Base-by-base conservation (phyloP, 257 asterid genomes). In the Vinca minor region DNA sequence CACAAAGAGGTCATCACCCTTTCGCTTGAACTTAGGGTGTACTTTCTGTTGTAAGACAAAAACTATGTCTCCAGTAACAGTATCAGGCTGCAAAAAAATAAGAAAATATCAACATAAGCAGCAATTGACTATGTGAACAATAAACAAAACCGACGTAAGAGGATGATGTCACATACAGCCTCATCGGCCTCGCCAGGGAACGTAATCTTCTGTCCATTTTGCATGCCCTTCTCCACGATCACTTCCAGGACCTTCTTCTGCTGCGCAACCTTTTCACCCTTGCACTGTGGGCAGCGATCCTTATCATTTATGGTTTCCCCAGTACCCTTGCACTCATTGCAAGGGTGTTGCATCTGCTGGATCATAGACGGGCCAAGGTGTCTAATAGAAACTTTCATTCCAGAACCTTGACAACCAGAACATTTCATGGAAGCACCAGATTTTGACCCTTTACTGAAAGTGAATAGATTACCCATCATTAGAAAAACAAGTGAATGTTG, bases 151-250 rank as follows among this genome's bases (percentile, higher is more conserved):
- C 18, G 26, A 17, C 3, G 0, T 4, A 21, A 20, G 3, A n/a
- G 46, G 50, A 8, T 7, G 34, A 12, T n/a, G 8, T n/a, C 3
- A 50, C 73, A 69, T 76, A 91, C 98, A 59, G 95, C 96, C 82
- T 91, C 98, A 65, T 91, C 98, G 68, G 98, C 96, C 76, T 86
- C 96, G 46, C 98, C 98, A 38, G 95, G 96, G 73, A 88, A 91
- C 23, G 95, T 86, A 60, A 91, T 81, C 73, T 81, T 91, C 73
- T 91, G 98, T 15, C 96, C 94, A 64, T 91, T 85, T 39, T 88
- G 91, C 98, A 91, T 91, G 38, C 98, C 98, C 78, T 91, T 91
- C 84, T 91, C 98, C 50, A 91, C 95, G 17, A 71, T 53, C 17
- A 88, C 98, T 77, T 91, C 94, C 75, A 91, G 57, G n/a, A 86